Evolutionary conservation across 768 basidiomycete species (phyloP).

Genomic region (Cystobasidium tubakii): DNA sequence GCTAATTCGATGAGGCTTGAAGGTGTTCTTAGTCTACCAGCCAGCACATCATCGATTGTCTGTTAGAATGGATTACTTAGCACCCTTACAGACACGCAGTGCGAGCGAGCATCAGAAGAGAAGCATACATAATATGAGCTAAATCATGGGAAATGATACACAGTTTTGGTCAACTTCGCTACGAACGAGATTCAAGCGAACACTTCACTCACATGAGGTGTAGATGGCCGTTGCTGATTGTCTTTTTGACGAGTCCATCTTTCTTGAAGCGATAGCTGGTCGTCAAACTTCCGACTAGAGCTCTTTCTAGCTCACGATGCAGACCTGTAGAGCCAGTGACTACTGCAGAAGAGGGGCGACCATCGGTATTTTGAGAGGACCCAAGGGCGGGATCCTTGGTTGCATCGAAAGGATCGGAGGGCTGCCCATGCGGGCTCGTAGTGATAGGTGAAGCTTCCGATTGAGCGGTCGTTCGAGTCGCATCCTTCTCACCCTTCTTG

Average conservation of each 20-base stretch:
- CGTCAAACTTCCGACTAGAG: constrained; percentile 80
- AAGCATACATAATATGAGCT: constrained; percentile 65
- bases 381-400: neutral
- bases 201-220: neutral
- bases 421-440: neutral
- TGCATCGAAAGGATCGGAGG: constrained; percentile 19
- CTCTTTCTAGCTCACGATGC: constrained; percentile 56
- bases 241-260: constrained; percentile 96
- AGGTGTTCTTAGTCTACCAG: constrained; percentile 77
- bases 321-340: constrained; percentile 16
- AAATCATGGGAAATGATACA: constrained; percentile 18
- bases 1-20: constrained; percentile 82
- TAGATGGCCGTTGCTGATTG: constrained; percentile 47
- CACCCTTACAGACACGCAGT: constrained; percentile 71
- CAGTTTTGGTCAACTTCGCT: no score
- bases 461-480: neutral
- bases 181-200: constrained; percentile 2
- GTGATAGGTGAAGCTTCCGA: neutral
- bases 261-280: constrained; percentile 88
- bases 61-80: neutral
- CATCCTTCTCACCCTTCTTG: constrained; percentile 23
- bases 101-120: constrained; percentile 82
- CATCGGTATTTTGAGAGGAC: neutral
- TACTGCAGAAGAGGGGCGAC: neutral
- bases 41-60: constrained; percentile 79